phyloP scores from a whole-genome alignment of 345 rosid genomes.

The Anastatica hierochuntica region DNA sequence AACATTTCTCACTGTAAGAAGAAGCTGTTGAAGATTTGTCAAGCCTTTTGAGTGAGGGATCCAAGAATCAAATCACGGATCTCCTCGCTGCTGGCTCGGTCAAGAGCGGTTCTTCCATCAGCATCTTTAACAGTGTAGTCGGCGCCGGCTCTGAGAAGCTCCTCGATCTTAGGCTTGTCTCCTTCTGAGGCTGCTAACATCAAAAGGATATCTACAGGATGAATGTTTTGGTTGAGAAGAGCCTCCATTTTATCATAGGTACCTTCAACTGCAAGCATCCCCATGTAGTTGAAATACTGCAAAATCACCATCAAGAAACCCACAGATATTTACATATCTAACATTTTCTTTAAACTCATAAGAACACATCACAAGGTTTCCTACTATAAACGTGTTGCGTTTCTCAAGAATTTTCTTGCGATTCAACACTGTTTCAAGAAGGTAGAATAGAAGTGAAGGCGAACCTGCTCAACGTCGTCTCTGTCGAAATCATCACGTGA shows the following conservation, averaged over 20 bases:
- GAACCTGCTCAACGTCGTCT: conserved; percentile 98
- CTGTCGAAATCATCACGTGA: conserved; percentile 79
- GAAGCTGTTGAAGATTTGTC: conserved; percentile 9
- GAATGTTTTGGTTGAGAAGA: conserved; percentile 60
- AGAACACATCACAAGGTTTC: too few relatives aligned
- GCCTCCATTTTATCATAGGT: conserved; percentile 88
- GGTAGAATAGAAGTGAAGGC: background rate
- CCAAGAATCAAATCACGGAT: conserved; percentile 54
- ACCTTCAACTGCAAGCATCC: conserved; percentile 93
- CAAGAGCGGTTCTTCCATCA: conserved; percentile 68
- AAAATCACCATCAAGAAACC: conserved; percentile 3
- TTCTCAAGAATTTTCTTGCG: too few relatives aligned
- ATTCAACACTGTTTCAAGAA: too few relatives aligned
- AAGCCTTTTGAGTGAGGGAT: conserved; percentile 53
- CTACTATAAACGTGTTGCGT: too few relatives aligned
- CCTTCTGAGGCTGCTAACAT: conserved; percentile 84
- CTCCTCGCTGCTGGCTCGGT: conserved; percentile 50
- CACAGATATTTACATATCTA: background rate
- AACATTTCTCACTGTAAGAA: background rate
- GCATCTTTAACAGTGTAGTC: conserved; percentile 49
- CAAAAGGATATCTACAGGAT: conserved; percentile 74
- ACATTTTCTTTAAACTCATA: too few relatives aligned
- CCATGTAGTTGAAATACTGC: conserved; percentile 96
- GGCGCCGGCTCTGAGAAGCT: conserved; percentile 77
- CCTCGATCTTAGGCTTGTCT: conserved; percentile 81